Evolutionary conservation across 495 filamentous ascomycete species (phyloP), one percentile per base, ranked within the genome.

Genomic region (Penicillium silybi): DNA sequence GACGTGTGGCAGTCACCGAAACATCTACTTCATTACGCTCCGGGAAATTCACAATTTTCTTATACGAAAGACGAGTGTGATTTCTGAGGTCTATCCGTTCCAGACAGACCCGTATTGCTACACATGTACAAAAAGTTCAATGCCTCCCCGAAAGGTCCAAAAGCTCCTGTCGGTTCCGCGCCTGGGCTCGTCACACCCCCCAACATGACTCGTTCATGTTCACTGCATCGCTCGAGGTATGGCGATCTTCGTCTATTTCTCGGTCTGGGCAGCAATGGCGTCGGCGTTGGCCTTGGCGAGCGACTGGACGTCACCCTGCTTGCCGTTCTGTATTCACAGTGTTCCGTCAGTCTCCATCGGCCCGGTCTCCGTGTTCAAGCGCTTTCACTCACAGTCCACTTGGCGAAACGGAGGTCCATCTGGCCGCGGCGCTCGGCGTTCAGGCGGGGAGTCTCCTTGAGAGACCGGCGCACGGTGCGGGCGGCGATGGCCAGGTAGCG

Each of bases 391-490:
- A 99, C 93, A 83, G 89, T 80, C 93, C 93, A 99, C 81, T 95
- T 96, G 50, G 92, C 85, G 64, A 96, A 96, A 75, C 85, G 85
- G 52, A 99, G 74, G 35, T 97, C 92, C 80, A 85, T 86, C 72
- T 88, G 83, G 53, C 90, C 91, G 72, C 95, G 85, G 63, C 88
- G 85, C 84, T 97, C 93, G 40, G 93, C 90, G 57, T 73, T 70
- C 48, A 96, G 69, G 71, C 93, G 81, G 75, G 86, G 85, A 37
- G 88, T 87, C 62, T 99, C 95, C 81, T 97, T 96, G 67, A 99
- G 83, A 70, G 88, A 93, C 57, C 91, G 85, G 79, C 93, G 73
- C 69, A 85, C 72, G 64, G 79, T 67, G 58, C 76, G 66, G 68
- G 79, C 68, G 72, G 80, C 74, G 58, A 77, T 70, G 67, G 75